Evolutionary conservation across 371 early-diverging fungal species (phyloP).

Genomic region (Mortierella sp.): DNA sequence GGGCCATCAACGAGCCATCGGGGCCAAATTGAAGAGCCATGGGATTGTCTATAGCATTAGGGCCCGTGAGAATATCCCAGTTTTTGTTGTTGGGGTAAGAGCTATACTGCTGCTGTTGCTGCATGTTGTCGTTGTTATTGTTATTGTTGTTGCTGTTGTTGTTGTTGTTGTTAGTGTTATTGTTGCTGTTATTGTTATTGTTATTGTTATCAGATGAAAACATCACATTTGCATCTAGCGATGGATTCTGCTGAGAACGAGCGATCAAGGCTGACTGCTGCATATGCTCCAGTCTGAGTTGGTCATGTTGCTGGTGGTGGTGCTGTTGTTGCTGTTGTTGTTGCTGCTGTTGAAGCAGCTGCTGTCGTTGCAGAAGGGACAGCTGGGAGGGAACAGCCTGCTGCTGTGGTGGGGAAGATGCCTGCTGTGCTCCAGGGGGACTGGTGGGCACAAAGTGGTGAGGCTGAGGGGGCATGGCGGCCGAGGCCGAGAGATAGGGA

Average conservation of each 20-base stretch:
- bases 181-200: constrained; percentile 10
- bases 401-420: constrained; percentile 22
- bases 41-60: constrained; percentile 36
- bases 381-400: constrained; percentile 15
- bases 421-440: constrained; percentile 21
- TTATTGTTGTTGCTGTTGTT: constrained; percentile 7
- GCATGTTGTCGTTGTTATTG: constrained; percentile 18
- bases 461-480: constrained; percentile 28
- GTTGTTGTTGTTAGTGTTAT: constrained; percentile 14
- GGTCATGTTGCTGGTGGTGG: constrained; percentile 31
- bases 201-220: constrained; percentile 1
- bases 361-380: constrained; percentile 19
- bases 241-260: constrained; percentile 14
- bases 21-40: constrained; percentile 36
- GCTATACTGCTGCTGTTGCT: constrained; percentile 6
- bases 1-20: constrained; percentile 25
- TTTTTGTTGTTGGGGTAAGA: constrained; percentile 19
- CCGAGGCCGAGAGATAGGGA: constrained; percentile 33
- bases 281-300: not conserved
- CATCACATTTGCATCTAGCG: constrained; percentile 1
- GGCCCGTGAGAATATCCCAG: constrained; percentile 52
- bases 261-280: not conserved
- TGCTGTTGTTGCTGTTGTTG: constrained; percentile 24
- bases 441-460: constrained; percentile 14
- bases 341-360: constrained; percentile 21